phyloP scores from a whole-genome alignment of 345 rosid genomes.

The Gossypium stocksii region DNA sequence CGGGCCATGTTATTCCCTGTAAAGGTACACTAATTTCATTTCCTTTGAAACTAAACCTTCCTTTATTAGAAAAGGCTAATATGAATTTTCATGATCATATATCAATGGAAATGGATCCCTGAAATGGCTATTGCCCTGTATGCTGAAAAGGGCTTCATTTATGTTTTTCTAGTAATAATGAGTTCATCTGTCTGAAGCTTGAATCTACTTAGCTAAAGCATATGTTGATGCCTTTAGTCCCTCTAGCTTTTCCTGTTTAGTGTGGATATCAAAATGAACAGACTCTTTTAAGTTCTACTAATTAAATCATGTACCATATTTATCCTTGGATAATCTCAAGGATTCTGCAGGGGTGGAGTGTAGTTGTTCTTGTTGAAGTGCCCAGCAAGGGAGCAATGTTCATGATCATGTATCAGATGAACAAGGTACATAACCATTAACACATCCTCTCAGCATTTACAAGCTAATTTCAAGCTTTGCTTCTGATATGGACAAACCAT shows the following conservation, averaged over 20 bases:
- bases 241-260: not conserved
- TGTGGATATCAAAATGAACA: too few relatives aligned
- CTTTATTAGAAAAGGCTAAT: too few relatives aligned
- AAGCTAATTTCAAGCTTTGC: not conserved
- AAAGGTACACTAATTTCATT: slow-evolving; percentile 16
- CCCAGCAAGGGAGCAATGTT: slow-evolving; percentile 28
- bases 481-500: not conserved
- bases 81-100: too few relatives aligned
- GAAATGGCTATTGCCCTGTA: too few relatives aligned
- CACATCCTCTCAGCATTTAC: not conserved
- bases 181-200: too few relatives aligned
- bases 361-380: slow-evolving; percentile 32
- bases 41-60: not conserved
- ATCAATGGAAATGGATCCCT: too few relatives aligned
- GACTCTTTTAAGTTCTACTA: too few relatives aligned
- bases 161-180: too few relatives aligned
- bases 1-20: slow-evolving; percentile 25
- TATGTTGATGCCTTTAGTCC: not conserved
- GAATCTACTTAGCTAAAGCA: not conserved
- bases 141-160: too few relatives aligned
- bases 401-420: slow-evolving; percentile 10
- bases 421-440: slow-evolving; percentile 16
- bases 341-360: slow-evolving; percentile 27
- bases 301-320: too few relatives aligned
- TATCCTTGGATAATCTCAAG: too few relatives aligned